Evolutionary conservation across 495 filamentous ascomycete species (phyloP).

Genomic region (Penicillium coffeae): DNA sequence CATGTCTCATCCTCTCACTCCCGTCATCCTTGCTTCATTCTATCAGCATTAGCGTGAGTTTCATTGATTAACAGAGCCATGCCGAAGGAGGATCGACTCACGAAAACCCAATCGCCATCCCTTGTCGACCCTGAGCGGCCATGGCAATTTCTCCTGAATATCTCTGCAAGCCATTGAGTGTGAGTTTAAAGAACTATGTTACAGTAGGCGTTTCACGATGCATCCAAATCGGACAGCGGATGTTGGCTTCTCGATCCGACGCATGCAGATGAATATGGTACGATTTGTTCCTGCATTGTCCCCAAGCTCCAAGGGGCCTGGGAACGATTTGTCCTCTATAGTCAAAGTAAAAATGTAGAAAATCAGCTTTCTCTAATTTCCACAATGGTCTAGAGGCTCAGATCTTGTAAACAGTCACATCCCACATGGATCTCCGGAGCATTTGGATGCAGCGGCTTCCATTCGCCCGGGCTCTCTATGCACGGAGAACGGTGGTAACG

Average conservation of each 20-base stretch:
- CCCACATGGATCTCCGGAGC: slow-evolving; percentile 15
- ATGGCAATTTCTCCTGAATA: slow-evolving; percentile 23
- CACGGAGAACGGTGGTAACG: slow-evolving; percentile 8
- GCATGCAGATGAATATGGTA: slow-evolving; percentile 13
- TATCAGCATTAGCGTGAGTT: slow-evolving; percentile 20
- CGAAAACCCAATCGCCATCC: slow-evolving; percentile 5
- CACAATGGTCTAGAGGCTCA: not conserved
- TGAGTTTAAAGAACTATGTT: not conserved
- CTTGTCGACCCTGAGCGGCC: slow-evolving; percentile 13
- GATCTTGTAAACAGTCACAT: slow-evolving; percentile 14
- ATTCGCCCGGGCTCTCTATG: slow-evolving; percentile 5
- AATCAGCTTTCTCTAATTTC: not conserved
- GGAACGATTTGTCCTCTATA: no score
- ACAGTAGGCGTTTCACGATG: slow-evolving; percentile 21
- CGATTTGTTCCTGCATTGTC: not conserved
- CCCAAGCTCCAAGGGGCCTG: not conserved
- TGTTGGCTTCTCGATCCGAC: slow-evolving; percentile 5
- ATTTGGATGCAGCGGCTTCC: slow-evolving; percentile 2
- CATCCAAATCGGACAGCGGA: slow-evolving; percentile 8
- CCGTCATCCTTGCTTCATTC: slow-evolving; percentile 40
- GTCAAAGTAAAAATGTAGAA: no score
- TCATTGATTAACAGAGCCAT: slow-evolving; percentile 8
- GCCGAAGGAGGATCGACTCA: slow-evolving; percentile 9
- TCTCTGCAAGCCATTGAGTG: slow-evolving; percentile 15
- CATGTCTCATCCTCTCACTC: slow-evolving; percentile 23